A percentile compares a stretch with the other conserved stretches of the same genome.
Conservation (phyloP, 2,329 filamentous ascomycete genomes). For the Ascomycota sp. region DNA sequence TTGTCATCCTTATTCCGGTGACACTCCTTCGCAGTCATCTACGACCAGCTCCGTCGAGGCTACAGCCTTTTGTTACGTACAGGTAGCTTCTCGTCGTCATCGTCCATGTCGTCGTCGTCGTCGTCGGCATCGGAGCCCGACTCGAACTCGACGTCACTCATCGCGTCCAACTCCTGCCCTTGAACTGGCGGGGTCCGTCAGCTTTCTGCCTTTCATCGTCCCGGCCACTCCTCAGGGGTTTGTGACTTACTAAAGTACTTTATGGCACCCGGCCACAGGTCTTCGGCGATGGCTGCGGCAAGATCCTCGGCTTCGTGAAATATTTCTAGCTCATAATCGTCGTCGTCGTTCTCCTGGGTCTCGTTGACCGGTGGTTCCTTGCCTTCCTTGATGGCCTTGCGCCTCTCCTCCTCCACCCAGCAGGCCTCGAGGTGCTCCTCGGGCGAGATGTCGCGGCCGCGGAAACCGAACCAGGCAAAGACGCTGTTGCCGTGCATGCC, state of each 20-base stretch:
- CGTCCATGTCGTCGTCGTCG: conserved; percentile 16
- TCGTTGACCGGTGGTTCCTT: conserved; percentile 33
- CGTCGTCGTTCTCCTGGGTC: conserved; percentile 36
- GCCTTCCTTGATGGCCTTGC: conserved; percentile 25
- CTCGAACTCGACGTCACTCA: conserved; percentile 53
- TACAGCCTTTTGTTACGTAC: neutral
- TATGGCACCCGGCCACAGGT: conserved; percentile 73
- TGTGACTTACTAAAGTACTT: conserved; percentile 66
- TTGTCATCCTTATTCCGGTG: too few species aligned
- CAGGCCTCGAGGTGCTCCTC: conserved; percentile 47
- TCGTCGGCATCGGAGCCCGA: too few species aligned
- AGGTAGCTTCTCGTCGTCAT: conserved; percentile 18
- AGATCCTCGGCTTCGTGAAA: conserved; percentile 77
- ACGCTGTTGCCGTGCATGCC: conserved; percentile 53
- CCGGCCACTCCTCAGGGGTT: too few species aligned
- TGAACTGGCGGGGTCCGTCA: conserved; percentile 1
- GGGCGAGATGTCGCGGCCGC: conserved; percentile 45
- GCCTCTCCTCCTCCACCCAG: conserved; percentile 38
- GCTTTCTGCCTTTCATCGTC: too few species aligned
- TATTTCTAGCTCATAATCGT: conserved; percentile 56
- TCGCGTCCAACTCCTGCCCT: conserved; percentile 46
- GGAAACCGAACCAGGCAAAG: conserved; percentile 78
- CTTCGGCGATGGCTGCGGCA: conserved; percentile 62
- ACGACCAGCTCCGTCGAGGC: neutral
- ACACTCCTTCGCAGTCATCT: too few species aligned